phyloP scores from a whole-genome alignment of 2,329 filamentous ascomycete genomes.

The Helotiales sp. region DNA sequence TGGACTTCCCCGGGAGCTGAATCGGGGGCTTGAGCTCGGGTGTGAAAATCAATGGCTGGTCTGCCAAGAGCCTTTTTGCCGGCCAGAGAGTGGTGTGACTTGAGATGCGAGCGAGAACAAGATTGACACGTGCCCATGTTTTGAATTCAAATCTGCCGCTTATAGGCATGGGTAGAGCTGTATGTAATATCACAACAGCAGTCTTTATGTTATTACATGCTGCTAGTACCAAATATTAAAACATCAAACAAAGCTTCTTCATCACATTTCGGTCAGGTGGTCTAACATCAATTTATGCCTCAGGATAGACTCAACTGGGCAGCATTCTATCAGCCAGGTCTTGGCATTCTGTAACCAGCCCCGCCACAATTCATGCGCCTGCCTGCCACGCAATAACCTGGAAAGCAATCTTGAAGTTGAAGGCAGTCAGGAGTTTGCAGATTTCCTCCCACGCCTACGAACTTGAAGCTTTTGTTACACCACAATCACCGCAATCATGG shows the following conservation, averaged over 20 bases:
- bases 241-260: too few species aligned
- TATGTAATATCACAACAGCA: too few species aligned
- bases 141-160: not conserved
- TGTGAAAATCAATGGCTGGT: not conserved
- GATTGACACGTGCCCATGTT: not conserved
- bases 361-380: conserved; percentile 6
- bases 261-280: not conserved
- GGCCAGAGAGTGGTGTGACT: not conserved
- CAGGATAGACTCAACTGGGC: not conserved
- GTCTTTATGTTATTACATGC: too few species aligned
- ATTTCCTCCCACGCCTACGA: not conserved
- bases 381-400: conserved; percentile 22
- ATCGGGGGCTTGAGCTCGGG: conserved; percentile 1
- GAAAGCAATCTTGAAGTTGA: not conserved
- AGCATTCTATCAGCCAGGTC: not conserved
- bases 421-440: not conserved
- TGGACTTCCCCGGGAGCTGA: not conserved
- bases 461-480: conserved; percentile 13
- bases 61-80: not conserved
- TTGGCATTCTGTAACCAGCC: conserved; percentile 5
- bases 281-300: not conserved
- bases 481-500: conserved; percentile 61
- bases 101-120: not conserved
- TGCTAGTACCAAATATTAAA: too few species aligned
- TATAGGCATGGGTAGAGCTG: not conserved